Percentiles rank a stretch among this genome's conserved stretches.
These are phyloP conservation scores for Pythium brassicae DNA, from an alignment of 352 stramenopile species.

Conservation along the genomic window DNA sequence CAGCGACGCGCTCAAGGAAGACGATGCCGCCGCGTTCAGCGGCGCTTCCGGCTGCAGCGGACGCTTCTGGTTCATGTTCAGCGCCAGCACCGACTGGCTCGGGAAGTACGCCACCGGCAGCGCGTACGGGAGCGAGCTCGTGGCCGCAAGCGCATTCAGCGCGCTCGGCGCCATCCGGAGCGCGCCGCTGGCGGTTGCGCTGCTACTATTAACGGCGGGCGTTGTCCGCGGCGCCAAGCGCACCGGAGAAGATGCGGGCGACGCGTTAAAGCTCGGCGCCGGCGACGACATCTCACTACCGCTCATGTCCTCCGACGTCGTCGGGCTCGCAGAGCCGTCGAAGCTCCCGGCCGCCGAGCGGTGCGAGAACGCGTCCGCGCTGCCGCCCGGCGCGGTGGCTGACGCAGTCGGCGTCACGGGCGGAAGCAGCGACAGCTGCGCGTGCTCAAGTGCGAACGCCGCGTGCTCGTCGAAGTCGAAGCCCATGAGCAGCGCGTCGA, in stretches of 20 bases:
- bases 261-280: constrained; percentile 26
- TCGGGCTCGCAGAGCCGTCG: constrained; percentile 25
- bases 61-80: constrained; percentile 52
- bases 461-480: constrained; percentile 20
- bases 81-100: constrained; percentile 13
- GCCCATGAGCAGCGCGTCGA: constrained; percentile 43
- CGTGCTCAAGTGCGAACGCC: constrained; percentile 11
- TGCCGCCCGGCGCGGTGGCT: neutral
- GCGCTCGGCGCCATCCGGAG: constrained; percentile 1
- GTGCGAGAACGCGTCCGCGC: constrained; percentile 4
- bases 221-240: constrained; percentile 1
- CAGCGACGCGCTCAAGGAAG: constrained; percentile 3
- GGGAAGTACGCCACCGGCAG: constrained; percentile 62
- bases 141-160: constrained; percentile 12
- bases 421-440: neutral
- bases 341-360: constrained; percentile 3
- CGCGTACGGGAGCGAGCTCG: constrained; percentile 40
- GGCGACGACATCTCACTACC: constrained; percentile 51
- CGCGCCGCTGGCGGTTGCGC: neutral
- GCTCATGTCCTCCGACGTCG: constrained; percentile 40
- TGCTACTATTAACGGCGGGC: neutral
- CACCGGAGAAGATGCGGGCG: constrained; percentile 18
- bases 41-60: constrained; percentile 40
- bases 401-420: neutral
- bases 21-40: constrained; percentile 15